Evolutionary conservation across 1,139 yeast species (phyloP), one percentile per base, ranked within the genome.

Genomic region (Magnusiomyces sp.): DNA sequence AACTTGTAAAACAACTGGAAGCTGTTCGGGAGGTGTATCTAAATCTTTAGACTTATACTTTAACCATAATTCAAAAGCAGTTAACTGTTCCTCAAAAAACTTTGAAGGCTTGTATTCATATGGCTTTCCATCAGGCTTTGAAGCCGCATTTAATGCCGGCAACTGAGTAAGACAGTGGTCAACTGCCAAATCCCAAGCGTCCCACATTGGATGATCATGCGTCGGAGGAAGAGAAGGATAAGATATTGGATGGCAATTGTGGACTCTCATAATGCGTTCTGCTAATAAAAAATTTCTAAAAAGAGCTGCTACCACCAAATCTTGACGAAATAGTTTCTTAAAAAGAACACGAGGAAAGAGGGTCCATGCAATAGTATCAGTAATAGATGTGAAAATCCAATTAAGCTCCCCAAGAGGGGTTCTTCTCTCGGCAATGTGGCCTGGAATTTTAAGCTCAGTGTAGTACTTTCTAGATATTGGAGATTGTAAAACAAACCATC

Each of bases 331-430:
- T 19, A 94, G 73, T 50, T 92, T 76, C 62, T 90, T 90, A 71
- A 94, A 92, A 41, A 92, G 71, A 0, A 95, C 90, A 53, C 96
- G 74, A 1, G 95, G 89, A 45, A 94, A 70, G 1, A 92, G 79
- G 0, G 96, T 88, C 97, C 98, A 94, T 4, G 98, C 98, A 54
- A 92, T 92, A 0, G 97, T 92, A 66, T 92, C 99, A 2, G 98
- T 92, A 40, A 92, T 89, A 2, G 98, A 97, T 1, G 97, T 94
- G 67, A 92, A 92, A 37, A 92, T 92, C 97, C 98, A 94, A 63
- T 89, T 89, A 53, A 92, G 74, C 64, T 94, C 98, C 27, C 98
- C 99, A 42, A 92, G 69, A 0, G 98, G 97, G 0, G 98, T 94
- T 57, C 96, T 74, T 60, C 98, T 76, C 63, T 92, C 97, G 2